Base-by-base conservation (phyloP, 2,329 filamentous ascomycete species). In the Nannizziopsis barbatae region DNA sequence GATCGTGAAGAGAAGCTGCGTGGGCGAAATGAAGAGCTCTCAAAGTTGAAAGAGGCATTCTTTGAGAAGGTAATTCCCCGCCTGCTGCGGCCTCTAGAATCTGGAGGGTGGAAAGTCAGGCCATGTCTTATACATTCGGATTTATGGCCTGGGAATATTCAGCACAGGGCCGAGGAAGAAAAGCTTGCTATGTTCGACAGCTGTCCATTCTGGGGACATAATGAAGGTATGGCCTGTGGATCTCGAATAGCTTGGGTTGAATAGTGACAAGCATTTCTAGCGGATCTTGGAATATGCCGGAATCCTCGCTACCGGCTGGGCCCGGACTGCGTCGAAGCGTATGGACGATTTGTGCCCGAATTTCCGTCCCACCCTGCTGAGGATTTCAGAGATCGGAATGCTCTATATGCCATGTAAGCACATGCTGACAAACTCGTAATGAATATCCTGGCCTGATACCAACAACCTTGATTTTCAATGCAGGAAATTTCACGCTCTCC, bases 61-160 rank as follows among this genome's bases (percentile, higher is more conserved):
- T 42, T 57, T 11, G 49, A 54, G 1, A 62, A 60, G 31, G 63
- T 65, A 10, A 58, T 66, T 18, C 64, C 64, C 2, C 51, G 64
- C n/a, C 56, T 66, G 3, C 54, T 66, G 3, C 48, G 60, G 4
- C 64, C 64, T 3, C 43, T 66, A 27, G 54, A 66, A 46, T 60
- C 51, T 2, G 58, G 53, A 2, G 62, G 62, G 2, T 49, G 55
- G 18, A 45, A 33, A 9, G 54, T 65, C 9, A 53, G 58, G 35
- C 63, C 62, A 1, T 49, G 47, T 6, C 52, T 65, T 3, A 47
- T 62, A 2, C 62, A 65, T 48, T 58, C 58, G 1, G 58, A 65
- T 45, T 32, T 65, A 1, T 65, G 62, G 62, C 46, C 57, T 43
- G 61, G 60, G 3, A 66, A 65, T 40, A 44, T 49, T 18, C 11